Conservation (phyloP, 129 eudicot genomes). For the Kitagawia praeruptora region DNA sequence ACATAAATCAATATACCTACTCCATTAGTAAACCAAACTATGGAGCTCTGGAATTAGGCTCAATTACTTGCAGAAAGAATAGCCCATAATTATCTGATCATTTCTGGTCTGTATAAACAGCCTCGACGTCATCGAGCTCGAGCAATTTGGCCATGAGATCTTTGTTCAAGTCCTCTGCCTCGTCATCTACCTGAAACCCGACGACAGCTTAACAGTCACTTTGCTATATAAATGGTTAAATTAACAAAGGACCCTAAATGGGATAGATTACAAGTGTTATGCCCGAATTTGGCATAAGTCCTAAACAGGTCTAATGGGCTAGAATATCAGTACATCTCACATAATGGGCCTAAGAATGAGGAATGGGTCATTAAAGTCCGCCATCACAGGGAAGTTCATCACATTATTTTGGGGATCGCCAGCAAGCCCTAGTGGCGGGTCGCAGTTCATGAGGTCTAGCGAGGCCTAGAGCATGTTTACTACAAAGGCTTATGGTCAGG, state of each 20-base stretch:
- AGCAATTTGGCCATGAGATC: slow-evolving; percentile 72
- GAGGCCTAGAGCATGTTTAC: no score
- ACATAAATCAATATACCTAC: not conserved
- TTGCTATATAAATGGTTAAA: not conserved
- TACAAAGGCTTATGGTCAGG: no score
- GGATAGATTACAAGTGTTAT: not conserved
- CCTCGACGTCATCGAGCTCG: slow-evolving; percentile 96
- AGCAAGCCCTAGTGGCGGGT: no score
- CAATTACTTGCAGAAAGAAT: not conserved
- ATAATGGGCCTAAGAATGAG: no score
- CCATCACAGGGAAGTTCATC: no score
- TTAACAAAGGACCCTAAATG: not conserved
- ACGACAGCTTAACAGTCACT: not conserved
- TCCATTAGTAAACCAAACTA: slow-evolving; percentile 1
- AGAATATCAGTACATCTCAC: no score
- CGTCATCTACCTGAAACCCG: slow-evolving; percentile 74
- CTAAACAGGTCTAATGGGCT: no score
- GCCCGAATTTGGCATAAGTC: no score
- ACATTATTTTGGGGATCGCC: no score
- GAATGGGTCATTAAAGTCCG: no score
- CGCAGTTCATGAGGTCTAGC: no score
- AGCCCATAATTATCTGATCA: slow-evolving; percentile 15
- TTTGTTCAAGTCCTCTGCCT: slow-evolving; percentile 91
- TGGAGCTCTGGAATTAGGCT: not conserved
- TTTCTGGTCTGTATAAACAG: slow-evolving; percentile 91